Base-by-base conservation (phyloP, 148 eudicot genomes). In the Pouteria glomerata region DNA sequence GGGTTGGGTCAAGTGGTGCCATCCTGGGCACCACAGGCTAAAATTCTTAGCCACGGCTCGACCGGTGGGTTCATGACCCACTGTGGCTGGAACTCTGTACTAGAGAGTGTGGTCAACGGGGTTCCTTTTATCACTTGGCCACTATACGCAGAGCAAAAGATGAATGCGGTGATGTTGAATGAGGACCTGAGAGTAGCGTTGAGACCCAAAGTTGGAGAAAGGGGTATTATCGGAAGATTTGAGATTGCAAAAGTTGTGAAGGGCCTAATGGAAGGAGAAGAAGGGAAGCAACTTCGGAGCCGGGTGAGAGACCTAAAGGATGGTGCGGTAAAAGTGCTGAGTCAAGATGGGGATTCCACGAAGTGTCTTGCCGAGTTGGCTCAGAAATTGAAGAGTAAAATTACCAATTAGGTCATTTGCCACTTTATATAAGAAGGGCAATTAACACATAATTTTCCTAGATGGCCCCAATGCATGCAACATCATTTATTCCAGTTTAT, bases 71-170 rank as follows among this genome's bases (percentile, higher is more conserved):
- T 87, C n/a, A 0, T 87, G 0, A 76, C 82, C 3, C 91, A 87
- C 1, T 87, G 91, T 26, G 91, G 89, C 0, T 87, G 89, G 89
- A 87, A 87, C 74, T 87, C 91, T 8, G 73, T 76, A 0, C 11
- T 85, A 0, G 91, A 87, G 62, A 83, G 89, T 18, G 81, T 87
- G 8, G 82, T 83, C 0, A 59, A 83, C 3, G 91, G 91, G 0
- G 78, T 87, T 0, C 87, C 91, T 0, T 6, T 87, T 6, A 81
- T 87, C 15, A 80, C 84, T 0, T 87, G 91, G 91, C 89, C 91
- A 2, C 74, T 87, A 8, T 87, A 75, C 0, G 91, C 89, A 2
- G 91, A 87, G 73, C 89, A 87, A 3, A 76, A 66, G 47, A 85
- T 83, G 89, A 87, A 85, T 6, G 84, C 89, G 3, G 69, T 72